A percentile compares a stretch with the other conserved stretches of the same genome.
Evolutionary conservation across 352 stramenopile species (phyloP).

Genomic region (Pythium rishiriense): DNA sequence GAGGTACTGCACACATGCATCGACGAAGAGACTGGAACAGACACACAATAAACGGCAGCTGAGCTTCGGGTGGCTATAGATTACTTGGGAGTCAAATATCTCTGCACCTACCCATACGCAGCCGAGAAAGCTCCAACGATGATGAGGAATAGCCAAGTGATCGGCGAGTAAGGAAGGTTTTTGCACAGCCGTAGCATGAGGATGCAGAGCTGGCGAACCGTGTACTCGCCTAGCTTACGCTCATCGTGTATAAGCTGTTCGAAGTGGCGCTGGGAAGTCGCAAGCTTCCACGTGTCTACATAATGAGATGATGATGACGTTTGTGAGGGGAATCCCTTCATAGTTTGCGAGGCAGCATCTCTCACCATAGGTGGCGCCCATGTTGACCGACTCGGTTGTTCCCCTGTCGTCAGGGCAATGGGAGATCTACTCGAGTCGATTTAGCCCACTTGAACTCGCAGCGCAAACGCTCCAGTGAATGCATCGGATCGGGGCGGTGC

Average conservation of each 20-base stretch:
- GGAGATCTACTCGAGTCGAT: background rate
- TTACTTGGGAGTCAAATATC: background rate
- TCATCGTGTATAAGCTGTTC: constrained; percentile 56
- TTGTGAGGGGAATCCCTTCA: background rate
- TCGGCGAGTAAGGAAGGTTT: constrained; percentile 77
- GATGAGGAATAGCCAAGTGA: constrained; percentile 79
- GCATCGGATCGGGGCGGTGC: background rate
- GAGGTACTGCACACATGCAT: constrained; percentile 66
- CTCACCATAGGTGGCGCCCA: constrained; percentile 35
- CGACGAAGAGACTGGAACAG: constrained; percentile 47
- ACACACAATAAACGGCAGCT: background rate
- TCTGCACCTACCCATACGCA: constrained; percentile 66
- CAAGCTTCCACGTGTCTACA: constrained; percentile 69
- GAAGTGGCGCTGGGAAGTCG: constrained; percentile 67
- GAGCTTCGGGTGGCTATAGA: background rate
- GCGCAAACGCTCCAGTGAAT: background rate
- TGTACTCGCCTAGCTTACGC: constrained; percentile 45
- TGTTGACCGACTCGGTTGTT: background rate
- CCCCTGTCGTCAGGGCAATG: background rate
- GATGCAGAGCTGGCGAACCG: constrained; percentile 57
- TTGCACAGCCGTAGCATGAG: constrained; percentile 64
- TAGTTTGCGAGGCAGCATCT: background rate
- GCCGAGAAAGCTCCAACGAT: constrained; percentile 58
- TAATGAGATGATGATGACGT: background rate
- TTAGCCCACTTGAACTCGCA: background rate